Evolutionary conservation across 1,284 basidiomycete species (phyloP).

Genomic region (Coniophora puteana): DNA sequence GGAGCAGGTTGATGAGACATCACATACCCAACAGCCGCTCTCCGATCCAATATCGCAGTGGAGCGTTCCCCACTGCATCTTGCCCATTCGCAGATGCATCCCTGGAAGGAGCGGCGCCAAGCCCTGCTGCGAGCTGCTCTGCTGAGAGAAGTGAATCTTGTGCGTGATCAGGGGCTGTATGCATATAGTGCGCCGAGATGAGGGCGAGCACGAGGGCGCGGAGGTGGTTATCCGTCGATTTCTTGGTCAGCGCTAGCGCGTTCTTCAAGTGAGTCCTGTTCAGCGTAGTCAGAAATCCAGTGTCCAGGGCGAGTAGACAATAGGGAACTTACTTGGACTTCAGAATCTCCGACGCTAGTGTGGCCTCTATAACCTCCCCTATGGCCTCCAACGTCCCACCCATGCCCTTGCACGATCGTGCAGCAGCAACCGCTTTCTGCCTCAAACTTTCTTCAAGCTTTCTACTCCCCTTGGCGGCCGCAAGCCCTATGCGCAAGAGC

Average conservation of each 20-base stretch:
- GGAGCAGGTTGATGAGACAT: slow-evolving; percentile 7
- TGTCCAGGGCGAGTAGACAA: slow-evolving; percentile 14
- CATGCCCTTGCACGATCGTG: slow-evolving; percentile 42
- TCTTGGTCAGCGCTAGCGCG: slow-evolving; percentile 53
- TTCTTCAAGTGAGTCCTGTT: slow-evolving; percentile 58
- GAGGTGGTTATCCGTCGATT: slow-evolving; percentile 64
- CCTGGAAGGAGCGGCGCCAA: too few species aligned
- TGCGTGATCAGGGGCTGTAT: slow-evolving; percentile 67
- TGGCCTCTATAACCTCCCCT: slow-evolving; percentile 51
- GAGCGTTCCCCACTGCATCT: slow-evolving; percentile 51
- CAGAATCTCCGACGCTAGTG: slow-evolving; percentile 51
- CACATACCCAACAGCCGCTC: slow-evolving; percentile 61
- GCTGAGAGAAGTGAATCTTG: slow-evolving; percentile 58
- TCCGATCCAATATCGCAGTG: slow-evolving; percentile 67
- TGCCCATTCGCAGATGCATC: slow-evolving; percentile 7
- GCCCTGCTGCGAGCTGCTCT: slow-evolving; percentile 63
- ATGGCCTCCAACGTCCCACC: slow-evolving; percentile 55
- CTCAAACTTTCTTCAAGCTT: slow-evolving; percentile 23
- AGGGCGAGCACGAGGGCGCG: slow-evolving; percentile 65
- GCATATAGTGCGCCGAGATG: slow-evolving; percentile 62
- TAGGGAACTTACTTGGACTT: slow-evolving; percentile 49
- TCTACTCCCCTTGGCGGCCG: slow-evolving; percentile 20
- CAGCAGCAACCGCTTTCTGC: slow-evolving; percentile 33
- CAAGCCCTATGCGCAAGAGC: slow-evolving; percentile 52
- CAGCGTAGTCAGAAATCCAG: slow-evolving; percentile 16